Conservation (phyloP, 2,329 filamentous ascomycete genomes). For the Bimuria novae-zelandiae region DNA sequence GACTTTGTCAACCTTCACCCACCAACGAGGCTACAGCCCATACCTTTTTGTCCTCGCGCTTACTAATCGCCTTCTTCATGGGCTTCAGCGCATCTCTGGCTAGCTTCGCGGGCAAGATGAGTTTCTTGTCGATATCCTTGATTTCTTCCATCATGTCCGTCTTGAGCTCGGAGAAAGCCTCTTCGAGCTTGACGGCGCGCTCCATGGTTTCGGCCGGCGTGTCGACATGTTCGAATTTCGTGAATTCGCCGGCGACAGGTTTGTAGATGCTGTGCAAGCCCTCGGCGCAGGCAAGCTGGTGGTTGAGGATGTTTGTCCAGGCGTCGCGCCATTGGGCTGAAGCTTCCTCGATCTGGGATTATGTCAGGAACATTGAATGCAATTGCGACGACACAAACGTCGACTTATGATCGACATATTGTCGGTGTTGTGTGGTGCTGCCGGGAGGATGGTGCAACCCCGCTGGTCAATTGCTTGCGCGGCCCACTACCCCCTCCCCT, state of each 20-base stretch:
- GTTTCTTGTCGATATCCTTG: constrained; percentile 68
- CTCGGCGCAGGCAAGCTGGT: constrained; percentile 68
- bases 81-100: constrained; percentile 71
- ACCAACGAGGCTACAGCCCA: not conserved
- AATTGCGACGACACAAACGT: no score
- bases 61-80: constrained; percentile 82
- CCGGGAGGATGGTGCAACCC: constrained; percentile 11
- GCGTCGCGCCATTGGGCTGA: constrained; percentile 77
- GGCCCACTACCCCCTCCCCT: not conserved
- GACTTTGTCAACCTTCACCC: constrained; percentile 14
- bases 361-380: no score
- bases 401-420: not conserved
- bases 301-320: constrained; percentile 73
- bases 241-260: constrained; percentile 66
- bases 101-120: constrained; percentile 71
- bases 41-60: constrained; percentile 77
- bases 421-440: not conserved
- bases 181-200: constrained; percentile 67
- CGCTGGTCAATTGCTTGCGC: constrained; percentile 18
- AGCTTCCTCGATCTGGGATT: constrained; percentile 73
- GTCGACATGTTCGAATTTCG: constrained; percentile 56
- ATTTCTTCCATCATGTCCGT: constrained; percentile 74
- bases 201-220: constrained; percentile 68
- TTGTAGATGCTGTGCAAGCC: constrained; percentile 76
- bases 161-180: constrained; percentile 72